phyloP scores from a whole-genome alignment of 371 early-diverging fungal species.

The Circinella minor region DNA sequence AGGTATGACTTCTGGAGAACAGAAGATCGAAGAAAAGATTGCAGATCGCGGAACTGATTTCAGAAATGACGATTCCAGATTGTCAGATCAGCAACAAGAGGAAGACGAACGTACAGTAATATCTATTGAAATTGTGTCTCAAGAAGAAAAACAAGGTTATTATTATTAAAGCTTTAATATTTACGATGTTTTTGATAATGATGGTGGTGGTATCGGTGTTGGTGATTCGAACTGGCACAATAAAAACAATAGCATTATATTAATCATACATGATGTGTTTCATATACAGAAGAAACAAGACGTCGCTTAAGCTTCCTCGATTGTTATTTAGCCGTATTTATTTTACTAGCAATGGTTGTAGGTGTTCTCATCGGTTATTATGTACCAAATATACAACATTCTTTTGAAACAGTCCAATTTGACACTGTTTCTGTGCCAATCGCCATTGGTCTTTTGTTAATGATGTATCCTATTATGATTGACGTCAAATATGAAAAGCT shows the following conservation, averaged over 20 bases:
- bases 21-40: too few species aligned
- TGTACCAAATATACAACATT: slow-evolving; percentile 56
- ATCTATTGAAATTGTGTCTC: background rate
- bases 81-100: background rate
- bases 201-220: too few species aligned
- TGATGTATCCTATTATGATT: slow-evolving; percentile 80
- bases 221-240: too few species aligned
- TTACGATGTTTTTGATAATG: too few species aligned
- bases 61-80: background rate
- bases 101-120: background rate
- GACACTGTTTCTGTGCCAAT: slow-evolving; percentile 73
- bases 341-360: slow-evolving; percentile 62
- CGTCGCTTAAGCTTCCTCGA: slow-evolving; percentile 47
- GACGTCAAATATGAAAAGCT: slow-evolving; percentile 66
- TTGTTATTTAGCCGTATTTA: slow-evolving; percentile 57
- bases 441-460: slow-evolving; percentile 64
- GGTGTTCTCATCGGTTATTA: slow-evolving; percentile 74
- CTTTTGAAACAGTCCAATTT: slow-evolving; percentile 59
- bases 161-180: background rate
- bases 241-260: too few species aligned
- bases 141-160: background rate
- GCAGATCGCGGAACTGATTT: background rate
- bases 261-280: background rate
- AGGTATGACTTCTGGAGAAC: too few species aligned
- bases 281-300: slow-evolving; percentile 21